phyloP scores from a whole-genome alignment of 2,329 filamentous ascomycete species.

The Trichoderma brevicompactum region DNA sequence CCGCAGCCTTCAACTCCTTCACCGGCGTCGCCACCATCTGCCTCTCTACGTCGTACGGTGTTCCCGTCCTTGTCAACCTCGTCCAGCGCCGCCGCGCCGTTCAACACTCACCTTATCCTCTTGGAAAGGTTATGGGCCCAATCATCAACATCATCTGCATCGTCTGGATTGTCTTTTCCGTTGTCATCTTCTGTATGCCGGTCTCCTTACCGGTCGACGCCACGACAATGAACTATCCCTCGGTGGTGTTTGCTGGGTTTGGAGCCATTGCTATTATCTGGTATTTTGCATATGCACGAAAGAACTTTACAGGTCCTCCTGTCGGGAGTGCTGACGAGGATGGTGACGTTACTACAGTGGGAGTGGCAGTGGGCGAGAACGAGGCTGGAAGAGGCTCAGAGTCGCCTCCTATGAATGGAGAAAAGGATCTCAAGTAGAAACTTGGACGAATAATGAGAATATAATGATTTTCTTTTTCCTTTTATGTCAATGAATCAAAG shows the following conservation, averaged over 20 bases:
- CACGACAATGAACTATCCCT: conserved; percentile 68
- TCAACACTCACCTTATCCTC: conserved; percentile 67
- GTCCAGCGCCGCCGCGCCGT: conserved; percentile 68
- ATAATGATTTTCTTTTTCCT: background rate
- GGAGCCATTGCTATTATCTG: conserved; percentile 62
- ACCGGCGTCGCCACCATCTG: conserved; percentile 82
- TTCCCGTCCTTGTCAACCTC: conserved; percentile 74
- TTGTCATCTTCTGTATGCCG: conserved; percentile 79
- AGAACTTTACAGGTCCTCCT: conserved; percentile 65
- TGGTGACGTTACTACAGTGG: conserved; percentile 2
- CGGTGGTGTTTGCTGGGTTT: conserved; percentile 67
- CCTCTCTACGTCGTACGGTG: conserved; percentile 73
- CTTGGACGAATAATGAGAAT: conserved; percentile 4
- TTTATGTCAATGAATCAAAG: background rate
- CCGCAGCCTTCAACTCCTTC: conserved; percentile 78
- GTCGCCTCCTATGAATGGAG: background rate
- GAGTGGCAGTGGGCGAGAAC: conserved; percentile 4
- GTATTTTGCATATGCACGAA: conserved; percentile 67
- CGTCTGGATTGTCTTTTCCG: conserved; percentile 71
- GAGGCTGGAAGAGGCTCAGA: conserved; percentile 21
- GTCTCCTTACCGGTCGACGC: conserved; percentile 61
- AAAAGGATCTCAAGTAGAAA: conserved; percentile 18
- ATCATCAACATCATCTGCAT: conserved; percentile 70
- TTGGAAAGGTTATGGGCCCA: conserved; percentile 71
- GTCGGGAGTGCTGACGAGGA: conserved; percentile 31